Evolutionary conservation across 2,329 filamentous ascomycete genomes (phyloP).

Genomic region (Fusarium pininemorale): DNA sequence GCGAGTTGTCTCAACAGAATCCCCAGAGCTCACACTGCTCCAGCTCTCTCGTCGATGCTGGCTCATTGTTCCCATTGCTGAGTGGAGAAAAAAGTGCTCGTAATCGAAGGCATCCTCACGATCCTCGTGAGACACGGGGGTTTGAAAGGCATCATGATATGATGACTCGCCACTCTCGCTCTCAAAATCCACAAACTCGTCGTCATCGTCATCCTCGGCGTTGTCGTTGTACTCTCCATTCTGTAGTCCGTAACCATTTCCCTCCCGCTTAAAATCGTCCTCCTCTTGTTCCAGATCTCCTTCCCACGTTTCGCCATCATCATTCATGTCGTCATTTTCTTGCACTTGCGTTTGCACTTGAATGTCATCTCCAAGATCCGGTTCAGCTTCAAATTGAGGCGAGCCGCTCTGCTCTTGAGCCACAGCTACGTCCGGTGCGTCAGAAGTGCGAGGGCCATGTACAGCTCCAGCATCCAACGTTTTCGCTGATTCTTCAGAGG

Average conservation of each 20-base stretch:
- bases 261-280: slow-evolving; percentile 19
- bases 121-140: slow-evolving; percentile 84
- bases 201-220: slow-evolving; percentile 43
- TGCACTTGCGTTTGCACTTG: neutral
- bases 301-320: slow-evolving; percentile 33
- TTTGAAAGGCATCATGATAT: slow-evolving; percentile 68
- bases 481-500: slow-evolving; percentile 11
- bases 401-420: neutral
- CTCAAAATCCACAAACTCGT: slow-evolving; percentile 52
- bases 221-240: slow-evolving; percentile 37
- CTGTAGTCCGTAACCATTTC: slow-evolving; percentile 38
- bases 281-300: slow-evolving; percentile 13
- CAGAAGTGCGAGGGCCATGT: neutral
- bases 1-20: slow-evolving; percentile 69
- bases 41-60: slow-evolving; percentile 53
- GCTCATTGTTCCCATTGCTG: slow-evolving; percentile 83
- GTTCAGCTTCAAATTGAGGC: neutral
- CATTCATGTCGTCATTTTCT: slow-evolving; percentile 47
- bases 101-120: slow-evolving; percentile 96
- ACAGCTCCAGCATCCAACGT: slow-evolving; percentile 11
- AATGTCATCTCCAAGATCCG: slow-evolving; percentile 28
- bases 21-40: slow-evolving; percentile 66
- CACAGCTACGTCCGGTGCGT: neutral
- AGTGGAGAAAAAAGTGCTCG: slow-evolving; percentile 94
- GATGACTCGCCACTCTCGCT: slow-evolving; percentile 73